Base-by-base conservation (phyloP, 75 land plant genomes). In the Gnetum montanum region DNA sequence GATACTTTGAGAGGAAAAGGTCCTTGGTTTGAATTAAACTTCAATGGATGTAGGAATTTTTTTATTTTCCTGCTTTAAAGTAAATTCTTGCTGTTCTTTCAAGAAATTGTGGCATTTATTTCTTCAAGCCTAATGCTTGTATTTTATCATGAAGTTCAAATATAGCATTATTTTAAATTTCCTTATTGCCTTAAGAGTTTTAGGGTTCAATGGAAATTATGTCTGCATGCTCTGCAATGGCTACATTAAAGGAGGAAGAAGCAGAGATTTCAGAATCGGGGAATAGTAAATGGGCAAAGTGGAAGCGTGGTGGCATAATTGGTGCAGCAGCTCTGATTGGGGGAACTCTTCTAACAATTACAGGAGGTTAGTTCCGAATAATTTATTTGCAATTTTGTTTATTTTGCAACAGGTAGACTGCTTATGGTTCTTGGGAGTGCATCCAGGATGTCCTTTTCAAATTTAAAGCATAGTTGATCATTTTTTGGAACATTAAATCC, bases 271-370 rank as follows among this genome's bases (percentile, higher is more conserved):
- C 54, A 2, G 58, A 60, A 4, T 46, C 66, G 25, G 37, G 43
- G 47, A 35, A 62, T 49, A 70, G 75, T 46, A 66, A 50, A 57
- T 95, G 92, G 97, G 56, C 62, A 16, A 80, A 74, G 59, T 86
- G 97, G 97, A 95, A 90, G 61, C 85, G 86, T 53, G 92, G 97
- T 35, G 88, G 92, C 38, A 77, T 90, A 33, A 95, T 95, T 60
- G 97, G 99, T 49, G 99, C 99, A 28, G 99, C 99, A 68, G 99
- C 99, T 62, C 45, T 95, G 63, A 95, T 97, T 52, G 99, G 99
- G 61, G 99, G 99, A 49, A 46, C 96, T 25, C 70, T 95, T 47
- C 58, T 95, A 64, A 97, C 99, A 13, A 72, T 90, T 23, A 95
- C 97, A 62, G 99, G 99, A 36, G 99, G 92, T 88, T 69, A 30